phyloP scores from a whole-genome alignment of 176 grass and related monocot species.

The Triticum aestivum region IWGSC_CS_RefSeq_v2.1 NC_057812.1:15434382-15434881 shows the following conservation, averaged over 20 bases:
- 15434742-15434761: no score
- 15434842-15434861: constrained; percentile 18
- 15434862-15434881: constrained; percentile 40
- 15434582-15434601: neutral
- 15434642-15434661: no score
- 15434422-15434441: constrained; percentile 23
- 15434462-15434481: constrained; percentile 28
- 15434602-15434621: neutral
- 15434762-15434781: no score
- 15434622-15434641: no score
- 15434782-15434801: no score
- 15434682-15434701: no score
- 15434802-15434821: no score
- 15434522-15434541: neutral
- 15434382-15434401: neutral
- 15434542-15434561: neutral
- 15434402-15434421: constrained; percentile 33
- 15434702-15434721: no score
- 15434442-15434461: neutral
- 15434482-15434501: neutral
- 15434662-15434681: no score
- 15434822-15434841: neutral
- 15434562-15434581: constrained; percentile 4
- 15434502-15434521: neutral
- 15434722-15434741: no score